Evolutionary conservation across 2,329 filamentous ascomycete species (phyloP), one percentile per base, ranked within the genome.

Genomic region (Aspergillus vadensis): DNA sequence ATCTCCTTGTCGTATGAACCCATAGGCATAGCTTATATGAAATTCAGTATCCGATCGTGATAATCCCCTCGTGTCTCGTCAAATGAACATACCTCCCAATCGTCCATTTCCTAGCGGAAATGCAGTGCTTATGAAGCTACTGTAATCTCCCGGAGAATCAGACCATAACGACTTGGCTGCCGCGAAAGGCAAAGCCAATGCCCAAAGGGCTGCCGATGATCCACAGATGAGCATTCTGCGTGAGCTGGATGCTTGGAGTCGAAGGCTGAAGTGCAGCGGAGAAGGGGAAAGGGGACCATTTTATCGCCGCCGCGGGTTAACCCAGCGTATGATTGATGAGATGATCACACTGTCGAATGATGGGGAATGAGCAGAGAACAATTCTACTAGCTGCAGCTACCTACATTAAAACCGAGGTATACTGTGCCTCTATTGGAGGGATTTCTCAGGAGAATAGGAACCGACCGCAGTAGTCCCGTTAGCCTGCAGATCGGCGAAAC

Each of bases 71-170:
- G 4, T 14, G 5, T 7, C 8, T 41, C 2, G 10, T n/a, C 2
- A 2, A 32, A 5, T 4, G 39, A 9, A 32, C 48, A 14, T 50
- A 65, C 63, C 63, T 25, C 63, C 63, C 25, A 65, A 27, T 23
- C 59, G 59, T 17, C 63, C 63, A 61, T 65, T 65, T 10, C 63
- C 63, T 12, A 65, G 17, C 8, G 59, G 54, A 57, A 64, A 64
- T 7, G 63, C 63, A 17, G 61, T 63, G 8, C 39, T 61, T 19
- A 63, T 63, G 25, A 63, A 38, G 23, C 50, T 56, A 23, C 27
- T 48, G 36, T 58, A 54, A 6, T 57, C 44, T 4, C 58, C 61
- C 2, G 61, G 61, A 12, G 36, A 44, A 19, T 63, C 30, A 1
- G 61, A 57, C 61, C 58, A 63, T 17, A 63, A 38, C 3, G 61